phyloP scores from a whole-genome alignment of 2,329 filamentous ascomycete genomes.

The Tolypocladium ovalisporum region DNA sequence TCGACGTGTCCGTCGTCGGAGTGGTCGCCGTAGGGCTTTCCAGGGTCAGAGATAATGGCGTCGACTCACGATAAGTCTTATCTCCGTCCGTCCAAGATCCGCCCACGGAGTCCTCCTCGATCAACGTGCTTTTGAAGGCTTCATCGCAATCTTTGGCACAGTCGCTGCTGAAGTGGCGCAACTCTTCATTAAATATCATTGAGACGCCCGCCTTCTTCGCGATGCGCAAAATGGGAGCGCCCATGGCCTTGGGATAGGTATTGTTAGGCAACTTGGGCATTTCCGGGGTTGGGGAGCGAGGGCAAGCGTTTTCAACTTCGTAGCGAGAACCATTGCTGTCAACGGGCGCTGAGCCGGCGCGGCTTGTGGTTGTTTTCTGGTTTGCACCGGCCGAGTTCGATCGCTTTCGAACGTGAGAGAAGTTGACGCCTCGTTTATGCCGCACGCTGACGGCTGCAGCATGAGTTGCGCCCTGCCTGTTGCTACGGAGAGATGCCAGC shows the following conservation, averaged over 20 bases:
- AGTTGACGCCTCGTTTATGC: constrained; percentile 43
- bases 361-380: constrained; percentile 1
- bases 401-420: constrained; percentile 35
- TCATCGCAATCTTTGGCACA: constrained; percentile 87
- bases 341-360: constrained; percentile 8
- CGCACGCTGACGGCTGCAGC: constrained; percentile 30
- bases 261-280: constrained; percentile 13
- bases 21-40: constrained; percentile 18
- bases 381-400: constrained; percentile 18
- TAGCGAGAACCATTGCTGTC: constrained; percentile 9
- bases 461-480: constrained; percentile 28
- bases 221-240: constrained; percentile 5
- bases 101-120: constrained; percentile 26
- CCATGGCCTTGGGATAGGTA: constrained; percentile 13
- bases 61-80: constrained; percentile 21
- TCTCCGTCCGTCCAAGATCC: constrained; percentile 21
- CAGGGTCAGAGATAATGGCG: constrained; percentile 31
- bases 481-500: constrained; percentile 38
- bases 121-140: constrained; percentile 65
- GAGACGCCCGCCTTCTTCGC: constrained; percentile 13
- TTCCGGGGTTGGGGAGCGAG: constrained; percentile 18
- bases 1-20: constrained; percentile 17
- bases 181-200: constrained; percentile 55
- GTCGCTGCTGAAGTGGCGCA: constrained; percentile 72
- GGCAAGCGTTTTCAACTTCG: constrained; percentile 11